These are phyloP conservation scores for Spatholobus suberectus DNA, from an alignment of 306 rosid genomes.

Conservation along the genomic window DNA sequence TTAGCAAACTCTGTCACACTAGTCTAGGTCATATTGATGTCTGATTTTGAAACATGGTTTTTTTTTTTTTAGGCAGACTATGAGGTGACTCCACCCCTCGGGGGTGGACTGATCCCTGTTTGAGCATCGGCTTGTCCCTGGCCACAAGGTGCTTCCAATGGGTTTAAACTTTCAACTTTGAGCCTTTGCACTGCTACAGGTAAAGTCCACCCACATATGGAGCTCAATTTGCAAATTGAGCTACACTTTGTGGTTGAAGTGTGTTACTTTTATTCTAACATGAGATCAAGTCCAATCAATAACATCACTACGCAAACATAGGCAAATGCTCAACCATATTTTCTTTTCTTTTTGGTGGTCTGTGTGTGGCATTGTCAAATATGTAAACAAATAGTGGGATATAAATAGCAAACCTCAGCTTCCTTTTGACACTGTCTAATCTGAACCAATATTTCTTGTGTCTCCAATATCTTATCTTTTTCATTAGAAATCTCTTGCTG, in stretches of 20 bases:
- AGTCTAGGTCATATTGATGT: slow-evolving; percentile 22
- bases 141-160: slow-evolving; percentile 14
- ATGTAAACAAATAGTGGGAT: not conserved
- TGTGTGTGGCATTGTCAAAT: slow-evolving; percentile 26
- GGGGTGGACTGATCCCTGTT: not conserved
- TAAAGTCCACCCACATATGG: not conserved
- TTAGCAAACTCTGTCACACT: slow-evolving; percentile 24
- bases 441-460: slow-evolving; percentile 60
- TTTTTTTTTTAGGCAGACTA: not conserved
- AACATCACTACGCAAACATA: slow-evolving; percentile 25
- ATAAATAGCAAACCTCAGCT: slow-evolving; percentile 70
- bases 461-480: slow-evolving; percentile 70
- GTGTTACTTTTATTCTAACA: not conserved
- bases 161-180: slow-evolving; percentile 22
- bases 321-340: slow-evolving; percentile 19
- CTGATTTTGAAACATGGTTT: slow-evolving; percentile 18
- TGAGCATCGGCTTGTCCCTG: slow-evolving; percentile 3
- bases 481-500: slow-evolving; percentile 79
- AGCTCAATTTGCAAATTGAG: slow-evolving; percentile 19
- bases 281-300: slow-evolving; percentile 25
- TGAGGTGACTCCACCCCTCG: not conserved
- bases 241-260: slow-evolving; percentile 6
- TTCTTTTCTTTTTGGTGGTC: slow-evolving; percentile 8
- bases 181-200: not conserved
- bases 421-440: slow-evolving; percentile 71